Evolutionary conservation across 2,329 filamentous ascomycete species (phyloP).

Genomic region (Stylonectria norvegica): DNA sequence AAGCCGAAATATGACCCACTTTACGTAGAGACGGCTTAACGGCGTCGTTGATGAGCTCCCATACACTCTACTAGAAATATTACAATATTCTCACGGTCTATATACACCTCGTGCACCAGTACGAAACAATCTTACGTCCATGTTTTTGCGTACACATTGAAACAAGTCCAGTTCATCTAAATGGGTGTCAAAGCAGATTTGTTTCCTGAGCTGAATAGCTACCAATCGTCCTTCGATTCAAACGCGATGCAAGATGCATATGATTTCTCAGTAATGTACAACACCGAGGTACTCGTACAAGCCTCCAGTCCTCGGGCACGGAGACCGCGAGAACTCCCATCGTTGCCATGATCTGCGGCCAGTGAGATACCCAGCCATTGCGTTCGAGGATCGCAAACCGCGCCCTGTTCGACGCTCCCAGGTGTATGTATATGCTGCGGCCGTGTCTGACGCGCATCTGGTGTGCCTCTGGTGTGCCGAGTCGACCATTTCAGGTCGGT

Average conservation of each 20-base stretch:
- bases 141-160: too few relatives aligned
- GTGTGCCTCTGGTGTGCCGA: too few relatives aligned
- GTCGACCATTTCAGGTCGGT: constrained; percentile 28
- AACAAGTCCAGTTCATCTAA: too few relatives aligned
- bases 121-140: too few relatives aligned
- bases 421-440: constrained; percentile 14
- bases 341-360: constrained; percentile 10
- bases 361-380: constrained; percentile 18
- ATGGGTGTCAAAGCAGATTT: constrained; percentile 13
- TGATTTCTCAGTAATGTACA: constrained; percentile 13
- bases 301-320: constrained; percentile 16
- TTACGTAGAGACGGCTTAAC: too few relatives aligned
- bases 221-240: constrained; percentile 16
- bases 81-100: too few relatives aligned
- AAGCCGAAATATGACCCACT: constrained; percentile 11
- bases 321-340: constrained; percentile 4
- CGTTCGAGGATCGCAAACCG: constrained; percentile 12
- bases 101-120: too few relatives aligned
- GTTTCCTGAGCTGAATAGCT: constrained; percentile 18
- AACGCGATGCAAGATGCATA: constrained; percentile 22
- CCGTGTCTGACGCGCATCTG: constrained; percentile 11
- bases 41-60: too few relatives aligned
- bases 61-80: too few relatives aligned
- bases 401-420: constrained; percentile 17
- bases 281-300: constrained; percentile 13